Conservation (phyloP, 2,329 filamentous ascomycete genomes). For the Fusarium sp. region DNA sequence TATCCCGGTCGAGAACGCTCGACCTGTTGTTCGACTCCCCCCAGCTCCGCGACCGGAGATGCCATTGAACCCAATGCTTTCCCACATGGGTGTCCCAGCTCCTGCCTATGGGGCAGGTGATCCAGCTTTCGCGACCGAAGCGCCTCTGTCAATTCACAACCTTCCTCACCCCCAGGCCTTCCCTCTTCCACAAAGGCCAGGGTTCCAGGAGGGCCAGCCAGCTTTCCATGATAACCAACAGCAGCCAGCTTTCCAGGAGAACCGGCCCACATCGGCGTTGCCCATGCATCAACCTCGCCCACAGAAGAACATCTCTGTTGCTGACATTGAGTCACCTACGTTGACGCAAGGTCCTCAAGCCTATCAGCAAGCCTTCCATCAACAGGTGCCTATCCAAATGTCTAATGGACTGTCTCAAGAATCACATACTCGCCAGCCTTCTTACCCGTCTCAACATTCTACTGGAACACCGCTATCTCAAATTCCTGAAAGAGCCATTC, state of each 20-base stretch:
- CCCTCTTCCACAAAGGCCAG: conserved; percentile 70
- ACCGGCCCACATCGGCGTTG: conserved; percentile 61
- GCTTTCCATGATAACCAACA: conserved; percentile 56
- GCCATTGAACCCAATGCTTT: conserved; percentile 39
- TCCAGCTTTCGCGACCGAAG: conserved; percentile 35
- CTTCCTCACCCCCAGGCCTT: conserved; percentile 70
- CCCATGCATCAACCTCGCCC: conserved; percentile 96
- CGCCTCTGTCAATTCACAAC: conserved; percentile 61
- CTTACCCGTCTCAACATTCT: conserved; percentile 78
- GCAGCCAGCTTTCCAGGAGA: conserved; percentile 71
- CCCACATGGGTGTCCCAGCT: conserved; percentile 16
- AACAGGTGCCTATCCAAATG: conserved; percentile 87
- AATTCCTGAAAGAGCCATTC: conserved; percentile 92
- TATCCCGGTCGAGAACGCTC: conserved; percentile 69
- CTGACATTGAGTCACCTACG: conserved; percentile 89
- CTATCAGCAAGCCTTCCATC: conserved; percentile 93
- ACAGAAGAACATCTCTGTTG: conserved; percentile 93
- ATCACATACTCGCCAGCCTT: conserved; percentile 74
- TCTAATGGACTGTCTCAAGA: conserved; percentile 69
- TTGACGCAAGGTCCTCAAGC: conserved; percentile 72
- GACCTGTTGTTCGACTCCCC: conserved; percentile 87
- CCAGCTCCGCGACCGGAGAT: conserved; percentile 64
- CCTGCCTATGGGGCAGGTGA: conserved; percentile 30
- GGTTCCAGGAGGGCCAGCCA: conserved; percentile 68
- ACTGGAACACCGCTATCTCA: conserved; percentile 87